Evolutionary conservation across 129 eudicot genomes (phyloP), one percentile per base, ranked within the genome.

Genomic region (Saposhnikovia divaricata): DNA sequence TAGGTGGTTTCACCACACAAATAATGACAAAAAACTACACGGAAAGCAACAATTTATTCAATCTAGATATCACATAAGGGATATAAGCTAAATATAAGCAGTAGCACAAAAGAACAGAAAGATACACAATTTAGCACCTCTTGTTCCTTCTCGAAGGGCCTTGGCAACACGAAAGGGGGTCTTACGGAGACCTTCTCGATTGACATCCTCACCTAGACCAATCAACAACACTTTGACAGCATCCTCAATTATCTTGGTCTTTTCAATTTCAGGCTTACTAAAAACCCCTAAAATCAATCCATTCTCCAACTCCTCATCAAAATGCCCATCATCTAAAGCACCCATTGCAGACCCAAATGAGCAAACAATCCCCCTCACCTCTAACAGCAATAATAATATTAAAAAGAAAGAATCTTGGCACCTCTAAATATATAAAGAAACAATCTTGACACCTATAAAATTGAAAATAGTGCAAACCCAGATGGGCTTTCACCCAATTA

Each of bases 151-250:
- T 55, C 85, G 81, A 25, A 95, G 84, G 43, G 98, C 98, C 88
- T 92, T 92, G 55, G 98, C 98, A 51, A 95, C 99, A 45, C 99
- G 97, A 83, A 90, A 88, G 66, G 99, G 99, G 27, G 99, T 95
- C 86, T 90, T 95, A 75, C 48, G 74, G 28, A 95, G 77, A 71
- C 99, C 99, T 86, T 95, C 99, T 46, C 99, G 86, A 74, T 90
- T 84, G 71, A 90, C 63, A 85, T 95, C 97, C 82, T 95, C 99
- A 65, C 96, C 97, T 88, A 95, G 84, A 74, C 97, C 99, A 57
- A 87, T 80, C 90, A 95, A 90, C 76, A 95, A 82, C 72, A 92
- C 90, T 71, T 85, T 95, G 45, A 95, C 99, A 77, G 96, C 97
- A 66, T 89, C 95, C 79, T 92, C 88, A 85, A 95, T 91, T 50